Percentiles rank a stretch among this genome's conserved stretches.
Evolutionary conservation across 1,284 basidiomycete genomes (phyloP).

Genomic region (Rhodotorula sp.): DNA sequence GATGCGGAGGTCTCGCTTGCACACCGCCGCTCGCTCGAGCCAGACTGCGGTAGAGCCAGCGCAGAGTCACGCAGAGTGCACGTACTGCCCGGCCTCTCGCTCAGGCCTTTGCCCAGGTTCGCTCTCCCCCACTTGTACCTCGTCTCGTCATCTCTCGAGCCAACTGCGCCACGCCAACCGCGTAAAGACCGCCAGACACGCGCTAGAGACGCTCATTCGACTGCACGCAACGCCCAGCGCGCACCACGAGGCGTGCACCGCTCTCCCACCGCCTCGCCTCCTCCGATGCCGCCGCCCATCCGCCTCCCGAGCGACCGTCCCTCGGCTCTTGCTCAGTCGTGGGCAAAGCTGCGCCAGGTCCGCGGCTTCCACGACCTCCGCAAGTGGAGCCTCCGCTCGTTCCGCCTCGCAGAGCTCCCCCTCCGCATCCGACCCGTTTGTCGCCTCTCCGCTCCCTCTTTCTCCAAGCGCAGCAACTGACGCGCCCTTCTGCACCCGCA

Average conservation of each 20-base stretch:
- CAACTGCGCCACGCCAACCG: too few species aligned
- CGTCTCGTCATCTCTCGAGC: too few species aligned
- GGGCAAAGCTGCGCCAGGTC: neutral
- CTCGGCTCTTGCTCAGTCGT: neutral
- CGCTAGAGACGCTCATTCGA: too few species aligned
- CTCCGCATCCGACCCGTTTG: conserved; percentile 15
- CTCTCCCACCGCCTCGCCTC: neutral
- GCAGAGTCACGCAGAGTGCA: neutral
- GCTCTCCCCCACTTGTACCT: too few species aligned
- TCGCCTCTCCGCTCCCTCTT: neutral
- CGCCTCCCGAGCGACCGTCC: conserved; percentile 8
- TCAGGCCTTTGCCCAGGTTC: too few species aligned
- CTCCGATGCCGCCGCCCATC: conserved; percentile 18
- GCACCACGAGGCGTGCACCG: neutral
- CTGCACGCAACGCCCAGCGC: neutral
- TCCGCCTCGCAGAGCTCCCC: conserved; percentile 3
- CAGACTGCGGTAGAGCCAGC: neutral
- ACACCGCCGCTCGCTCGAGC: too few species aligned
- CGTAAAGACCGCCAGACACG: too few species aligned
- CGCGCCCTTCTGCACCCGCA: neutral
- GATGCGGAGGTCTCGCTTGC: too few species aligned
- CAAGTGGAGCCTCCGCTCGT: neutral
- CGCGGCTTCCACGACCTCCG: neutral
- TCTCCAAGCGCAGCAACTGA: neutral
- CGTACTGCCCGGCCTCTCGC: too few species aligned